phyloP scores from a whole-genome alignment of 148 eudicot species.

The Limonium bicolor region DNA sequence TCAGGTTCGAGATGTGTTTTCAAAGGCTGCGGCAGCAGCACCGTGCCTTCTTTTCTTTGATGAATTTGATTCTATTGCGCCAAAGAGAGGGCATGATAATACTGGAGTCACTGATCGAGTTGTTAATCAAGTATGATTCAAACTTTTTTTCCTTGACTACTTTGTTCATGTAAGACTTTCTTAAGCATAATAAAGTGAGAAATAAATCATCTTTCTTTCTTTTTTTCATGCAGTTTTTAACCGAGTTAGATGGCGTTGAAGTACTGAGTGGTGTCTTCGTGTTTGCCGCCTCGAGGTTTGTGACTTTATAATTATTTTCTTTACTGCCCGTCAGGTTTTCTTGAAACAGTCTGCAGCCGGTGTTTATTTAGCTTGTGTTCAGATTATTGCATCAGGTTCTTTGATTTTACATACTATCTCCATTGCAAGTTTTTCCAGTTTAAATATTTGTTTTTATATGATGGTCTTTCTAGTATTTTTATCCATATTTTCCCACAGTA shows the following conservation, averaged over 20 bases:
- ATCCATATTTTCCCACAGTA: no score
- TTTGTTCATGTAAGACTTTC: neutral
- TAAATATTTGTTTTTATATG: no score
- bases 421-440: no score
- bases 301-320: no score
- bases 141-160: neutral
- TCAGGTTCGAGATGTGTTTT: constrained; percentile 93
- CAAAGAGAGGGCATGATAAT: constrained; percentile 98
- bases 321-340: no score
- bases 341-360: no score
- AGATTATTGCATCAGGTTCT: no score
- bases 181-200: neutral
- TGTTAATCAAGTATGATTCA: constrained; percentile 70
- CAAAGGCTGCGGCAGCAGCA: constrained; percentile 96
- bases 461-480: no score
- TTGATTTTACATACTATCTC: no score
- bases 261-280: constrained; percentile 90
- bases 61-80: constrained; percentile 99
- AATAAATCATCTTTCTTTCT: neutral
- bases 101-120: constrained; percentile 99
- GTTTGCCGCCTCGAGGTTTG: constrained; percentile 92
- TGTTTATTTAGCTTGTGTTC: no score
- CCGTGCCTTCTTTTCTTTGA: constrained; percentile 96
- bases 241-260: constrained; percentile 98
- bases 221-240: constrained; percentile 50